Evolutionary conservation across 2,329 filamentous ascomycete genomes (phyloP).

Genomic region (Beauveria varroae): DNA sequence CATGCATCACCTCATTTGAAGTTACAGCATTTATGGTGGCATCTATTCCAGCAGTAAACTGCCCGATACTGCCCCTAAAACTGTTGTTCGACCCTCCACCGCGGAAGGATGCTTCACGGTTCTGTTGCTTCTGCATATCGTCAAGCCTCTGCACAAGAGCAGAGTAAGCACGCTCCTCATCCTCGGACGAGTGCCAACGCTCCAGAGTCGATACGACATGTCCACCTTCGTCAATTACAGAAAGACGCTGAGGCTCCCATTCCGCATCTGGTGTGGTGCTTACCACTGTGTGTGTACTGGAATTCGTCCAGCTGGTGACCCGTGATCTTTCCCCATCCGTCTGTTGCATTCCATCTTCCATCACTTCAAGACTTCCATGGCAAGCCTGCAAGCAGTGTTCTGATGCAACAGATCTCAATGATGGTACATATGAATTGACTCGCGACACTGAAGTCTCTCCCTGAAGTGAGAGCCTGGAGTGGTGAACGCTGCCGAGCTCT

Average conservation of each 20-base stretch:
- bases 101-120: not conserved
- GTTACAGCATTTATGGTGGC: not conserved
- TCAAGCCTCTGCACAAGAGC: conserved; percentile 53
- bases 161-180: conserved; percentile 55
- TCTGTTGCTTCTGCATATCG: conserved; percentile 25
- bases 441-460: conserved; percentile 39
- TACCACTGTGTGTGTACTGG: conserved; percentile 47
- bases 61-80: not conserved
- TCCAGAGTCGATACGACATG: conserved; percentile 19
- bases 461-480: conserved; percentile 25
- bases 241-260: conserved; percentile 50
- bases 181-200: conserved; percentile 26
- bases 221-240: conserved; percentile 54
- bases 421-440: conserved; percentile 42
- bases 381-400: conserved; percentile 42
- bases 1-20: not conserved
- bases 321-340: conserved; percentile 49
- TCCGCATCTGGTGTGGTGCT: conserved; percentile 33
- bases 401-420: conserved; percentile 39
- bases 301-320: conserved; percentile 66
- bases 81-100: not conserved
- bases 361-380: conserved; percentile 47
- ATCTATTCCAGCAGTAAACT: not conserved
- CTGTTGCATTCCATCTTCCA: conserved; percentile 31
- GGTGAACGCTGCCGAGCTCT: conserved; percentile 23